These are phyloP conservation scores for Ophiostoma triangulosporum DNA, from an alignment of 2,329 filamentous ascomycete genomes.

Conservation along the genomic window DNA sequence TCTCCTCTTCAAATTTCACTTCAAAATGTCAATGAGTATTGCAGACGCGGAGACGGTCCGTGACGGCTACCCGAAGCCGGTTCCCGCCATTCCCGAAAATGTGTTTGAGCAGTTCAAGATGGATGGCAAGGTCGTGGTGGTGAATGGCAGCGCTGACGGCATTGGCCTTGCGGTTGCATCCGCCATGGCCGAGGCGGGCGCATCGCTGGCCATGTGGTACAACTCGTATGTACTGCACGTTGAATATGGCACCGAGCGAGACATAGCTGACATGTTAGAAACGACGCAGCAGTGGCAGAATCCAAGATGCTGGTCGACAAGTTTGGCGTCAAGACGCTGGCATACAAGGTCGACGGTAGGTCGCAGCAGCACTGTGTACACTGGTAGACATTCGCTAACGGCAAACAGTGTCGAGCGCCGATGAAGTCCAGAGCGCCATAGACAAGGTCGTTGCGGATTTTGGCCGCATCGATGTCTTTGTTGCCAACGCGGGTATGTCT, in stretches of 20 bases:
- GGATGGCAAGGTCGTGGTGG: neutral
- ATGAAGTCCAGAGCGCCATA: slow-evolving; percentile 36
- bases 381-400: too few species aligned
- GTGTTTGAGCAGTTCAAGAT: neutral
- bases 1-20: too few species aligned
- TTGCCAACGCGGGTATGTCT: slow-evolving; percentile 54
- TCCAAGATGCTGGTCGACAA: neutral
- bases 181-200: neutral
- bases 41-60: neutral
- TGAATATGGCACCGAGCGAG: too few species aligned
- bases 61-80: neutral
- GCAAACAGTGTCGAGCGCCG: slow-evolving; percentile 21
- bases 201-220: slow-evolving; percentile 2
- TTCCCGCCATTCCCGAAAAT: neutral
- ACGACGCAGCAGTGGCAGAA: neutral
- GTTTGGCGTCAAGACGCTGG: neutral
- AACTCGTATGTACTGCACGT: neutral
- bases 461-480: slow-evolving; percentile 61
- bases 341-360: neutral
- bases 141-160: neutral
- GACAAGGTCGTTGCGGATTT: slow-evolving; percentile 47
- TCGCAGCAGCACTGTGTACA: neutral
- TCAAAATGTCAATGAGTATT: neutral
- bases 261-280: neutral
- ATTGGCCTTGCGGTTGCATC: neutral